Percentiles rank a stretch among this genome's conserved stretches.
Evolutionary conservation across 2,329 filamentous ascomycete genomes (phyloP).

Genomic region (Cladophialophora carrionii): DNA sequence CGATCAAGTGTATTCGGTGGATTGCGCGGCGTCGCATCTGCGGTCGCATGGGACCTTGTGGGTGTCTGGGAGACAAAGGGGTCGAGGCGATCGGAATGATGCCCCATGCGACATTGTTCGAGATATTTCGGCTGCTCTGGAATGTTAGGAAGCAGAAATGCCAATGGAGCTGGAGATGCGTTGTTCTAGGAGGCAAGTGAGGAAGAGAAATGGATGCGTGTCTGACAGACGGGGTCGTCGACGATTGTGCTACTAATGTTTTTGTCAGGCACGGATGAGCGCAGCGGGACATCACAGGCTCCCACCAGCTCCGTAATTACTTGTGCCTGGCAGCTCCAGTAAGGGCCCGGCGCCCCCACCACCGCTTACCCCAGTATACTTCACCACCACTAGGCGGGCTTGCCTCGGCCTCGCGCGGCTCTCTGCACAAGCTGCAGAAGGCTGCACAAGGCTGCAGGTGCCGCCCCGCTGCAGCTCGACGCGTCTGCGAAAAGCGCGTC

Average conservation of each 20-base stretch:
- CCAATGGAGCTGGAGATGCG: conserved; percentile 10
- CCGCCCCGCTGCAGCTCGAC: conserved; percentile 8
- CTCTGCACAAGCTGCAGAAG: not conserved
- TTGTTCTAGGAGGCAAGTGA: not conserved
- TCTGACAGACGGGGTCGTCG: not conserved
- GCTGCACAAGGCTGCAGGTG: not conserved
- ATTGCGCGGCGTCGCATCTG: conserved; percentile 19
- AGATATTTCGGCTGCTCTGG: conserved; percentile 12
- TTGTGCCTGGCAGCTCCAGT: too few relatives aligned
- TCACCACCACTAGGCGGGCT: not conserved
- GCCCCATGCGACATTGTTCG: conserved; percentile 31
- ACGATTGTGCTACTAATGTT: not conserved
- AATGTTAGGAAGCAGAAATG: conserved; percentile 13
- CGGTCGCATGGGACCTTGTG: conserved; percentile 10
- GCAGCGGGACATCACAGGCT: not conserved
- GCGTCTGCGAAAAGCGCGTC: conserved; percentile 9
- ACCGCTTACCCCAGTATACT: too few relatives aligned
- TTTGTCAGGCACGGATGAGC: not conserved
- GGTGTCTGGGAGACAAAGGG: conserved; percentile 21
- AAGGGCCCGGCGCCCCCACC: too few relatives aligned
- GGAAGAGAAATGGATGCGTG: not conserved
- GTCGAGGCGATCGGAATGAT: conserved; percentile 21
- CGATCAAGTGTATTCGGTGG: conserved; percentile 21
- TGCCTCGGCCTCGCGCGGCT: not conserved
- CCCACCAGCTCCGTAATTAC: too few relatives aligned